Conservation (phyloP, 768 basidiomycete species). For the Russula abietina region DNA sequence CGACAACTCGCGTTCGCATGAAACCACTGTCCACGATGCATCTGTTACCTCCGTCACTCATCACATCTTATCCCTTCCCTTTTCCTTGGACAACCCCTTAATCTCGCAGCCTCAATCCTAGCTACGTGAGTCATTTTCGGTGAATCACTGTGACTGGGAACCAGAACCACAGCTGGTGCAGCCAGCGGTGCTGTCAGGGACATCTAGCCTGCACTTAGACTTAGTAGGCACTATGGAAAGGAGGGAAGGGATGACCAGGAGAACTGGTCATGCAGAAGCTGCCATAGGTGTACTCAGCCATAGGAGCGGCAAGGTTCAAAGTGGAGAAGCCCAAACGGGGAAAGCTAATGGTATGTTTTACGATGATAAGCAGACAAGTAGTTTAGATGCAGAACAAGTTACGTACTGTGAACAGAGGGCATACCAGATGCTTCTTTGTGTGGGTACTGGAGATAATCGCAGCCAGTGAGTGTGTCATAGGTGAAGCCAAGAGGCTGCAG, state of each 20-base stretch:
- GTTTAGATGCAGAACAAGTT: constrained; percentile 6
- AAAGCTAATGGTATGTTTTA: constrained; percentile 29
- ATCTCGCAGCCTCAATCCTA: no score
- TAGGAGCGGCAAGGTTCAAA: constrained; percentile 49
- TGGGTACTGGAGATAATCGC: constrained; percentile 66
- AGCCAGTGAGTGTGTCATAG: constrained; percentile 42
- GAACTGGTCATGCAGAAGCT: constrained; percentile 48
- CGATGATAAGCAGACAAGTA: constrained; percentile 15
- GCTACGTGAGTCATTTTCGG: no score
- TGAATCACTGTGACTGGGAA: constrained; percentile 48
- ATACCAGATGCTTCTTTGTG: constrained; percentile 56
- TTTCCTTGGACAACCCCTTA: no score
- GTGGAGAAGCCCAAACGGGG: constrained; percentile 60
- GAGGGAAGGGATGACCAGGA: constrained; percentile 59
- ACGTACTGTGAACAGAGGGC: constrained; percentile 56
- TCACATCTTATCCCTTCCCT: no score
- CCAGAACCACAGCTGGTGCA: constrained; percentile 64
- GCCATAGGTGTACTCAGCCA: constrained; percentile 58
- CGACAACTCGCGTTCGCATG: no score
- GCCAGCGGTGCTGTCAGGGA: constrained; percentile 63
- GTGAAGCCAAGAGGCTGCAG: constrained; percentile 34
- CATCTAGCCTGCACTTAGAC: constrained; percentile 62
- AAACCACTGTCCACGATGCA: no score
- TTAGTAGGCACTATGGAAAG: constrained; percentile 66
- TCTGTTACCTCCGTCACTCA: no score